phyloP scores from a whole-genome alignment of 2,329 filamentous ascomycete species.

The Ophiostoma populinum region DNA sequence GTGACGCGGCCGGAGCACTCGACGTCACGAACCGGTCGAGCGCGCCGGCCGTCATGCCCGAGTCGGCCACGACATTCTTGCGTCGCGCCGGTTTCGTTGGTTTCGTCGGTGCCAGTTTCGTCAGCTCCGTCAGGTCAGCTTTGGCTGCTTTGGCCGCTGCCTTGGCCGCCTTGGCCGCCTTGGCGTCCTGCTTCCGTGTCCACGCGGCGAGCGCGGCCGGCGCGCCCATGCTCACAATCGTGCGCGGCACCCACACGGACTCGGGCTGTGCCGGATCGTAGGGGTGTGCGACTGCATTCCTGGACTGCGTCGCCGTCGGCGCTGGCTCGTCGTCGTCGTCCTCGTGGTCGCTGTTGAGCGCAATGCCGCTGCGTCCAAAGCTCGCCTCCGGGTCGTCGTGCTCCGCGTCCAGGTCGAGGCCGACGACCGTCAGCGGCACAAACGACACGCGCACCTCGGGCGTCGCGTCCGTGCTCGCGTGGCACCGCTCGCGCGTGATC shows the following conservation, averaged over 20 bases:
- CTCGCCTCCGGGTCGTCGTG: constrained; percentile 23
- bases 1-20: too few relatives aligned
- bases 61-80: not conserved
- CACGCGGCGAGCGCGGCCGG: constrained; percentile 49
- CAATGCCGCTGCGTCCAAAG: constrained; percentile 34
- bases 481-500: constrained; percentile 50
- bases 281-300: constrained; percentile 4
- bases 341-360: constrained; percentile 51
- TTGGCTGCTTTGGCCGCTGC: too few relatives aligned
- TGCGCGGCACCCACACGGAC: constrained; percentile 51
- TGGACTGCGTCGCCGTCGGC: constrained; percentile 17
- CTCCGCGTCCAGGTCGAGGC: constrained; percentile 58
- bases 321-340: constrained; percentile 34
- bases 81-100: too few relatives aligned
- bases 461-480: constrained; percentile 57
- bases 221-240: constrained; percentile 44
- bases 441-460: constrained; percentile 67
- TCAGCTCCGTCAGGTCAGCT: too few relatives aligned
- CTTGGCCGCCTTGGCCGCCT: constrained; percentile 4
- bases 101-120: too few relatives aligned
- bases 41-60: constrained; percentile 15
- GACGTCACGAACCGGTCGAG: constrained; percentile 20
- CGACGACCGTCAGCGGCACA: constrained; percentile 58
- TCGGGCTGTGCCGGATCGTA: constrained; percentile 52
- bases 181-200: constrained; percentile 23